A percentile compares a stretch with the other conserved stretches of the same genome.
These are phyloP conservation scores for Fusarium sp. DNA, from an alignment of 2,329 filamentous ascomycete genomes.

Conservation along the genomic window DNA sequence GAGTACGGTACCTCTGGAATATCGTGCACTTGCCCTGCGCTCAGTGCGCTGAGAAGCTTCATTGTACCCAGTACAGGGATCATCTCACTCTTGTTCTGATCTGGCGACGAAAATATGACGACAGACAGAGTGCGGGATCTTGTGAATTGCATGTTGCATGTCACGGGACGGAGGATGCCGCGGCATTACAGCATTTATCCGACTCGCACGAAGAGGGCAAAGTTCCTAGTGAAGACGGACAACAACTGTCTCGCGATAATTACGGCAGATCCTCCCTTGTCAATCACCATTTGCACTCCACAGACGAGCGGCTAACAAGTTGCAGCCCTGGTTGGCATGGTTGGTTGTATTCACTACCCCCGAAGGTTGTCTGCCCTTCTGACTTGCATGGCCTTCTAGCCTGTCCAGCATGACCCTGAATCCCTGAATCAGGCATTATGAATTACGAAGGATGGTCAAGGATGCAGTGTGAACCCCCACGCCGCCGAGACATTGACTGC, in stretches of 20 bases:
- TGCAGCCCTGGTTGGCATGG: not conserved
- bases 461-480: conserved; percentile 35
- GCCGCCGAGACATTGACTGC: conserved; percentile 37
- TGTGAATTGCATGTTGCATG: conserved; percentile 1
- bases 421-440: conserved; percentile 37
- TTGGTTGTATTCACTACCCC: conserved; percentile 25
- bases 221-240: conserved; percentile 28
- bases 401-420: conserved; percentile 28
- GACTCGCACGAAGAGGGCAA: conserved; percentile 5
- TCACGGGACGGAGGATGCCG: conserved; percentile 25
- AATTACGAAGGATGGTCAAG: conserved; percentile 32
- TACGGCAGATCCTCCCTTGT: conserved; percentile 36
- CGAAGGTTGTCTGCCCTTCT: conserved; percentile 39
- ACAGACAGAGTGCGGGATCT: conserved; percentile 18
- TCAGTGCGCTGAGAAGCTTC: not conserved
- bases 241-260: conserved; percentile 38
- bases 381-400: conserved; percentile 41
- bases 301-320: not conserved
- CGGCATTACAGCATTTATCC: conserved; percentile 24
- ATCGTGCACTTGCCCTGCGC: not conserved
- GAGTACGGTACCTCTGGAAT: not conserved
- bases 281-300: conserved; percentile 30
- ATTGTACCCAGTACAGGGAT: conserved; percentile 1
- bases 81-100: conserved; percentile 8
- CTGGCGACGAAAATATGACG: conserved; percentile 19